Evolutionary conservation across 2,329 filamentous ascomycete genomes (phyloP).

Genomic region (Alternaria sp.): DNA sequence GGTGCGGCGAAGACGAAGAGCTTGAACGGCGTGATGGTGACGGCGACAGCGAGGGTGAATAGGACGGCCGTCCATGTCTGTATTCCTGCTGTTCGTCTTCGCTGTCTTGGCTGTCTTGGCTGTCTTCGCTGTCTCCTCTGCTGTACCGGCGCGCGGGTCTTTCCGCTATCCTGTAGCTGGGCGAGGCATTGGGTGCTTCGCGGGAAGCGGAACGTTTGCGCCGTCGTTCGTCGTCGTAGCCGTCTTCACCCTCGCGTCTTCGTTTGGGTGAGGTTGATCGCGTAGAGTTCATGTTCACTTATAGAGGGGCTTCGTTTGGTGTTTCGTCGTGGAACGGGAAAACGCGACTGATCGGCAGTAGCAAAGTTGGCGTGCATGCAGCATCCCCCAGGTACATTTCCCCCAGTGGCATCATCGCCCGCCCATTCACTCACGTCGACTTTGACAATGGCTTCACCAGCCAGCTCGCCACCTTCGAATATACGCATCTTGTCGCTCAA

Average conservation of each 20-base stretch:
- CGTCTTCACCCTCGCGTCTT: conserved; percentile 40
- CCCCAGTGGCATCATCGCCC: conserved; percentile 31
- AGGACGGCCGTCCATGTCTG: conserved; percentile 30
- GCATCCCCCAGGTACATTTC: conserved; percentile 16
- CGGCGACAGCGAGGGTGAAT: conserved; percentile 30
- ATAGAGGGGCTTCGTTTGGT: neutral
- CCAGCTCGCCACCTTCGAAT: conserved; percentile 53
- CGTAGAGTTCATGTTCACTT: conserved; percentile 29
- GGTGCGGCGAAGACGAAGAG: conserved; percentile 28
- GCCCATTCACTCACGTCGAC: neutral
- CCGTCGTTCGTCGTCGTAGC: conserved; percentile 40
- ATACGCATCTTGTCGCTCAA: conserved; percentile 89
- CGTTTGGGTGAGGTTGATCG: conserved; percentile 42
- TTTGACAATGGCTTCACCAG: conserved; percentile 34
- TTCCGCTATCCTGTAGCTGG: conserved; percentile 44
- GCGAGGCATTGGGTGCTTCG: conserved; percentile 39
- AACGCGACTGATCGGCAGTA: conserved; percentile 24
- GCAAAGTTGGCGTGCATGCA: conserved; percentile 21
- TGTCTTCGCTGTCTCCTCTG: conserved; percentile 45
- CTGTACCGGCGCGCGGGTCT: conserved; percentile 49
- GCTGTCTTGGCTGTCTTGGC: no score
- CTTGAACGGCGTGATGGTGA: conserved; percentile 27
- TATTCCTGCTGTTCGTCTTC: conserved; percentile 45
- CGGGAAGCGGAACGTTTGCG: conserved; percentile 47
- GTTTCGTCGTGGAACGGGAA: conserved; percentile 17